Percentiles rank a stretch among this genome's conserved stretches.
Evolutionary conservation across 208 protist species (phyloP).

Genomic region (Leptomonas seymouri): DNA sequence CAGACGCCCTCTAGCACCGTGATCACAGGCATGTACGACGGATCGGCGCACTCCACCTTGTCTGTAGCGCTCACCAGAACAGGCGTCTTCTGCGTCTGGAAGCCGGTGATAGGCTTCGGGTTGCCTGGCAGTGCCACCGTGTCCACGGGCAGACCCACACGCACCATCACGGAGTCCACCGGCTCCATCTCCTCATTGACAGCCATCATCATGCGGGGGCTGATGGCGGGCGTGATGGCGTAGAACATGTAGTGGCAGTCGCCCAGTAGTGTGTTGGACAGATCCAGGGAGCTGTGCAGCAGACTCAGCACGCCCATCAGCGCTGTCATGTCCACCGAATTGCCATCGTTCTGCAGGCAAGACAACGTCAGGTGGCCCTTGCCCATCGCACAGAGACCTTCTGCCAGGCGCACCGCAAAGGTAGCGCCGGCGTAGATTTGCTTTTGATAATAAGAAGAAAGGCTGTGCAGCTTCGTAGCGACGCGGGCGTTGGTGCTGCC

Average conservation of each 20-base stretch:
- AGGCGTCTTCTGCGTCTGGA: slow-evolving; percentile 99
- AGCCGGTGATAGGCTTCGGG: slow-evolving; percentile 99
- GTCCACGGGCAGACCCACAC: slow-evolving; percentile 94
- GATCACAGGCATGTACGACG: slow-evolving; percentile 86
- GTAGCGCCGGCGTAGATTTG: slow-evolving; percentile 82
- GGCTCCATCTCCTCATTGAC: slow-evolving; percentile 96
- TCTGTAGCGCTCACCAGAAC: slow-evolving; percentile 97
- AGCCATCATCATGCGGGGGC: slow-evolving; percentile 97
- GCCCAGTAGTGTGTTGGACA: slow-evolving; percentile 92
- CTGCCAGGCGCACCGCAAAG: slow-evolving; percentile 87
- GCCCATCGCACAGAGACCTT: slow-evolving; percentile 98
- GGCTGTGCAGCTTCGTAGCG: slow-evolving; percentile 93
- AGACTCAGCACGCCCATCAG: slow-evolving; percentile 94
- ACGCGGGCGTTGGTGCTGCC: slow-evolving; percentile 99
- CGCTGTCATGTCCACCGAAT: slow-evolving; percentile 79
- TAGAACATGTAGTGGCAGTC: slow-evolving; percentile 98
- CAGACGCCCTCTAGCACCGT: slow-evolving; percentile 87
- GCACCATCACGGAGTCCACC: slow-evolving; percentile 91
- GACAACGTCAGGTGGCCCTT: slow-evolving; percentile 98
- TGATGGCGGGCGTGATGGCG: slow-evolving; percentile 92
- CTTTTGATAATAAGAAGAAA: slow-evolving; percentile 97
- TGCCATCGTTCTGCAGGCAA: slow-evolving; percentile 95
- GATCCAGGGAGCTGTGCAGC: slow-evolving; percentile 93
- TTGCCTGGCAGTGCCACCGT: slow-evolving; percentile 98
- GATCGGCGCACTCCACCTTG: slow-evolving; percentile 97